Evolutionary conservation across 2,329 filamentous ascomycete genomes (phyloP), one percentile per base, ranked within the genome.

Genomic region (Akanthomyces lecanii): DNA sequence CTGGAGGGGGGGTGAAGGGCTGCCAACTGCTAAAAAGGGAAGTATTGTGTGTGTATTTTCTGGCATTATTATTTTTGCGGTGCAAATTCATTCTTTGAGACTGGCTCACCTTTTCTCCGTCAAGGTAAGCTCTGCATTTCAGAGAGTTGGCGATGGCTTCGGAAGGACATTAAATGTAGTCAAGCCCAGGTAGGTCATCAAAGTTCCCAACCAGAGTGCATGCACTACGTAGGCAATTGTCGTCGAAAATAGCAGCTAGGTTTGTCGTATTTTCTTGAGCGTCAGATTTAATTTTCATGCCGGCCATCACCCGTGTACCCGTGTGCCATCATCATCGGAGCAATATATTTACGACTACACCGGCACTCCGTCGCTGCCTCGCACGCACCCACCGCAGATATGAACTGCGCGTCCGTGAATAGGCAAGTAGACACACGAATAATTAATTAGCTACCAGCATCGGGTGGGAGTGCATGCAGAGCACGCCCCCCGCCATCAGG

Each of bases 91-190:
- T 25, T 28, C 4, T 7, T 48, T 3, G 12, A 21, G 21, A 21
- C 14, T 40, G 38, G 14, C 16, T 16, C 3, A 16, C 38, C 38
- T 7, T 16, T 16, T 40, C 38, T 40, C 12, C 38, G 38, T 16
- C 38, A 16, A 5, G 38, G 14, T 3, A 14, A 40, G 38, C 12
- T 16, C 12, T 40, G 12, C 38, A 44, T 10, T 21, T 28, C 51
- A 25, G 3, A 45, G 18, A 48, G 42, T 58, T 48, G 55, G 55
- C 14, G 55, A 48, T 48, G 42, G 55, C 55, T 58, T 58, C 55
- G 40, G 18, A 18, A n/a, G 38, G 12, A 16, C 12, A 16, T 36
- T 7, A 10, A 7, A 36, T 10, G 38, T 16, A 14, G 10, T 16
- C 7, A 16, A 36, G 33, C 42, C n/a, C 7, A 1, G n/a, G n/a